Conservation (phyloP, 2,329 filamentous ascomycete genomes). For the Colletotrichum sp. region DNA sequence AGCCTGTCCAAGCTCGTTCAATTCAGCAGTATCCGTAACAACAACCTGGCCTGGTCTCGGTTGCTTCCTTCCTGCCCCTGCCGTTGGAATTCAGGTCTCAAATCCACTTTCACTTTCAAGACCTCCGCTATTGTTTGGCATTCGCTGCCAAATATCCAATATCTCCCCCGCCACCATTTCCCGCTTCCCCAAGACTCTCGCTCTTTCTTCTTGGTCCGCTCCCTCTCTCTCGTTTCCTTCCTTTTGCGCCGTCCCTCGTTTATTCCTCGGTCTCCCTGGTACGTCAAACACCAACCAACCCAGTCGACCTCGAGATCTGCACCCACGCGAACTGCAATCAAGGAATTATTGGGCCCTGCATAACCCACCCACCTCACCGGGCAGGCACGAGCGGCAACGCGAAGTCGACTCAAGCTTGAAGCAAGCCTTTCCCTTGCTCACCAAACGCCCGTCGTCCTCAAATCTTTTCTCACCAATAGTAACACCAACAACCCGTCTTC, state of each 20-base stretch:
- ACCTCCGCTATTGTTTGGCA: slow-evolving; percentile 20
- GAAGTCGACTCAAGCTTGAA: background rate
- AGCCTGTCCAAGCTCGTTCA: background rate
- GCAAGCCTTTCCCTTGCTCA: slow-evolving; percentile 15
- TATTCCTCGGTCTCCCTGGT: background rate
- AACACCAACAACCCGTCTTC: background rate
- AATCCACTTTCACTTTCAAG: background rate
- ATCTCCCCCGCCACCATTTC: slow-evolving; percentile 11
- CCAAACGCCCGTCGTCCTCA: background rate
- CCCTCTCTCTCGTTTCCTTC: background rate
- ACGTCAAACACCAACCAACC: slow-evolving; percentile 1
- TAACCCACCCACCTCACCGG: background rate
- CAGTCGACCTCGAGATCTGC: slow-evolving; percentile 2
- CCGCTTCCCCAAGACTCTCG: background rate
- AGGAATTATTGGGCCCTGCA: background rate
- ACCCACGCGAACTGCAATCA: background rate
- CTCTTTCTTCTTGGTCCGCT: background rate
- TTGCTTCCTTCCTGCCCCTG: slow-evolving; percentile 9
- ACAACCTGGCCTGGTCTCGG: slow-evolving; percentile 12
- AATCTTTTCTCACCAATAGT: background rate
- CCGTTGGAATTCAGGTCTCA: slow-evolving; percentile 10
- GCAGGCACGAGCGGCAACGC: background rate
- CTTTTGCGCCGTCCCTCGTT: background rate
- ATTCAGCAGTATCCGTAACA: background rate
- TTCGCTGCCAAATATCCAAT: slow-evolving; percentile 20